These are phyloP conservation scores for Penicillium sp. DNA, from an alignment of 2,329 filamentous ascomycete species.

Conservation along the genomic window DNA sequence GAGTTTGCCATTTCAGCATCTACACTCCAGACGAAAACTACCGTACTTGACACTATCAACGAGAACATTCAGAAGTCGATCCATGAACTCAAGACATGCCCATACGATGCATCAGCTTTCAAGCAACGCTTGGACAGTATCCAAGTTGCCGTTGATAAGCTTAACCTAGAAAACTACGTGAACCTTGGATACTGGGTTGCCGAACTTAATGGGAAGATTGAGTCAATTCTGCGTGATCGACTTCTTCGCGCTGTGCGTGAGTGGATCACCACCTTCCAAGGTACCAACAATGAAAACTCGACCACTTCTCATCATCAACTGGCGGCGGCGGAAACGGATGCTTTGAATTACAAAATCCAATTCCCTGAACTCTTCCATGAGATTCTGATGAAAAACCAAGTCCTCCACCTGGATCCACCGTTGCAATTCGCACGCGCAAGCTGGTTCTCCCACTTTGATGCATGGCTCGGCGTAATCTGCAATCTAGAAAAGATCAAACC, in stretches of 20 bases:
- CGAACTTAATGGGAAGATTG: constrained; percentile 80
- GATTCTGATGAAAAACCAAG: constrained; percentile 95
- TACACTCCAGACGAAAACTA: constrained; percentile 81
- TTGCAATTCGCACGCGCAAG: constrained; percentile 86
- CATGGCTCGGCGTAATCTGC: constrained; percentile 90
- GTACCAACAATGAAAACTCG: constrained; percentile 39
- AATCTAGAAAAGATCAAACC: constrained; percentile 93
- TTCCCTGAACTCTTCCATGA: constrained; percentile 69
- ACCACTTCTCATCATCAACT: constrained; percentile 19
- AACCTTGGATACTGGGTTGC: constrained; percentile 90
- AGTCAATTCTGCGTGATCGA: constrained; percentile 73
- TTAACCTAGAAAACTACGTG: constrained; percentile 93
- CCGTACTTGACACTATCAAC: constrained; percentile 73
- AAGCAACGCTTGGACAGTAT: constrained; percentile 77
- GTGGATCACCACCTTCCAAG: constrained; percentile 85
- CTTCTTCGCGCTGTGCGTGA: constrained; percentile 78
- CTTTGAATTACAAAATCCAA: constrained; percentile 35
- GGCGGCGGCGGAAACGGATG: constrained; percentile 28
- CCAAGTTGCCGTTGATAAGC: constrained; percentile 88
- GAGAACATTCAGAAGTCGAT: constrained; percentile 78
- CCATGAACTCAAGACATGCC: constrained; percentile 76
- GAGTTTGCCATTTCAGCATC: constrained; percentile 88
- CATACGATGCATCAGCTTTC: constrained; percentile 78
- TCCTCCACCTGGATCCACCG: constrained; percentile 93
- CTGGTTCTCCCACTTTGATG: constrained; percentile 89